Percentiles rank a stretch among this genome's conserved stretches.
Conservation (phyloP, 2,329 filamentous ascomycete species). For the Knufia fluminis region DNA sequence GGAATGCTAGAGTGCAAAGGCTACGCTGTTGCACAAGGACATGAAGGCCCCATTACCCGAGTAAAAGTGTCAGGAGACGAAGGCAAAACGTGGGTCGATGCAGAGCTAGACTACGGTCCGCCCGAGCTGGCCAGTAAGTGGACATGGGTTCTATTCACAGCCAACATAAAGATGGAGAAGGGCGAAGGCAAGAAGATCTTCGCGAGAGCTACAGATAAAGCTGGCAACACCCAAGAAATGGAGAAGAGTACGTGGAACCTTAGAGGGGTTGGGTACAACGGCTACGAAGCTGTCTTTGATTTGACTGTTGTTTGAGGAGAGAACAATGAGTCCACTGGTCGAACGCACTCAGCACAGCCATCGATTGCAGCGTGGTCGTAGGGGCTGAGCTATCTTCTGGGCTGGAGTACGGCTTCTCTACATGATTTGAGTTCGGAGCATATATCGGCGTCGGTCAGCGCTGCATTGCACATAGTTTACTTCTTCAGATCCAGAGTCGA, state of each 20-base stretch:
- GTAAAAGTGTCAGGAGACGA: constrained; percentile 47
- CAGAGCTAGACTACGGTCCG: constrained; percentile 29
- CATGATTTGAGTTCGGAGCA: too few relatives aligned
- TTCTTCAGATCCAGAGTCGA: too few relatives aligned
- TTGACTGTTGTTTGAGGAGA: constrained; percentile 33
- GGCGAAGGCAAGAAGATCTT: constrained; percentile 38
- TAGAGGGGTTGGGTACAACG: constrained; percentile 52
- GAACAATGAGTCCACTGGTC: too few relatives aligned
- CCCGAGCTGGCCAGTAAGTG: constrained; percentile 33
- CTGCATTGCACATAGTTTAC: too few relatives aligned
- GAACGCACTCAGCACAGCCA: neutral
- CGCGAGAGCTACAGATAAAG: constrained; percentile 46
- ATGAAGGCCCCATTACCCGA: constrained; percentile 42
- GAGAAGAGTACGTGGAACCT: constrained; percentile 46
- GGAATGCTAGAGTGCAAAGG: constrained; percentile 43
- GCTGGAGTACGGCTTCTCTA: too few relatives aligned
- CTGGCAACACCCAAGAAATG: constrained; percentile 43
- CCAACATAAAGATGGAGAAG: constrained; percentile 33
- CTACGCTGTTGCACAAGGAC: constrained; percentile 48
- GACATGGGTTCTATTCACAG: constrained; percentile 50
- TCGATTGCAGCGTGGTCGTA: neutral
- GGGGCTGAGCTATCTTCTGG: too few relatives aligned
- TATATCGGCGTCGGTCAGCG: too few relatives aligned
- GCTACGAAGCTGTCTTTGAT: constrained; percentile 46
- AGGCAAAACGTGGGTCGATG: constrained; percentile 43